These are phyloP conservation scores for Penicillium janthinellum DNA, from an alignment of 2,329 filamentous ascomycete species.

Conservation along the genomic window DNA sequence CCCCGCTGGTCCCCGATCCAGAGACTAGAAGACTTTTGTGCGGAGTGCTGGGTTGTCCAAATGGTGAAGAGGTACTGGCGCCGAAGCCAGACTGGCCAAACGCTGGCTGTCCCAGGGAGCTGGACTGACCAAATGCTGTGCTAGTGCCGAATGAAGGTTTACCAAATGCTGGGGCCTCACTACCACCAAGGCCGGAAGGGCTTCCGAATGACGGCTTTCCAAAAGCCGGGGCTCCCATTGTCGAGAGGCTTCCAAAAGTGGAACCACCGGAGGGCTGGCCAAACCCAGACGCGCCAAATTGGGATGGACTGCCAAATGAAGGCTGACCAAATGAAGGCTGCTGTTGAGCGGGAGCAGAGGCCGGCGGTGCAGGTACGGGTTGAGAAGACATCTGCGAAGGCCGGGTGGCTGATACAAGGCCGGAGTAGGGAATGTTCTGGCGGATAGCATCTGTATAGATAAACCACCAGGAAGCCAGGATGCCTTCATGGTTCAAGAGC, in stretches of 20 bases:
- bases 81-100: conserved; percentile 9
- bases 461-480: conserved; percentile 86
- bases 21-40: conserved; percentile 30
- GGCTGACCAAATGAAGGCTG: conserved; percentile 33
- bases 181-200: conserved; percentile 30
- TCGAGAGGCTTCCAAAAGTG: conserved; percentile 30
- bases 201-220: conserved; percentile 35
- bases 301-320: conserved; percentile 27
- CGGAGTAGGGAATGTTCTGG: conserved; percentile 71
- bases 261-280: conserved; percentile 31
- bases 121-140: conserved; percentile 34
- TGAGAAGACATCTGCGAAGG: conserved; percentile 20
- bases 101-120: conserved; percentile 17
- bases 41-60: conserved; percentile 35
- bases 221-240: conserved; percentile 30
- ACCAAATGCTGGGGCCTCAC: conserved; percentile 31
- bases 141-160: conserved; percentile 40
- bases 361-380: conserved; percentile 5
- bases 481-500: conserved; percentile 84
- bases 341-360: conserved; percentile 11
- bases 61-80: conserved; percentile 11
- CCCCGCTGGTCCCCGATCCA: conserved; percentile 23
- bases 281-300: conserved; percentile 40
- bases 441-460: conserved; percentile 86
- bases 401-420: conserved; percentile 52